Evolutionary conservation across 345 rosid genomes (phyloP), one percentile per base, ranked within the genome.

Genomic region (Cardiospermum halicacabum): DNA sequence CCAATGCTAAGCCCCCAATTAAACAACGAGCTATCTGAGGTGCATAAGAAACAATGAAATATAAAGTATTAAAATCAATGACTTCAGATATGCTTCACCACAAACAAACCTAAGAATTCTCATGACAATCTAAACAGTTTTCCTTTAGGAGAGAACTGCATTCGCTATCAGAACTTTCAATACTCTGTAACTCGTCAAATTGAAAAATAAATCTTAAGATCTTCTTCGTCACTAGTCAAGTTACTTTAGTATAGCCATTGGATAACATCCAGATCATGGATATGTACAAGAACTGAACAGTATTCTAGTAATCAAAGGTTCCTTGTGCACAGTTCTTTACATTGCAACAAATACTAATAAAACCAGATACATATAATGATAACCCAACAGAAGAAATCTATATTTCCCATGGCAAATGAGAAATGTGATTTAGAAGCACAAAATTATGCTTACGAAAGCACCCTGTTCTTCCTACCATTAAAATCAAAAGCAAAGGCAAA

Each of bases 1-100:
- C 91, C 93, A 8, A 84, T 69, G 53, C 96, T 85, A 67, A 92
- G 78, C 18, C 88, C 89, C 66, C 86, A 78, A 26, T 74, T 76
- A 80, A 86, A 81, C 28, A 74, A 66, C 47, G 88, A 75, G 69
- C 74, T 64, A 67, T 82, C 98, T 92, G 72, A 56, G 24, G 53
- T 61, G 64, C 30, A 56, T 58, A 39, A 51, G 13, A 58, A 11
- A 53, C 31, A 15, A 10, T 62, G 59, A 57, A 31, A 28, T n/a
- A n/a, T 32, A 25, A 47, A 39, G 43, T 34, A n/a, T 40, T 31
- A 70, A 34, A 43, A 43, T 25, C 18, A 42, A 21, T 25, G 24
- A 45, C 36, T 30, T 62, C 34, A 39, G 36, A 22, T 12, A 3
- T 25, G 34, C 10, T 12, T 18, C 42, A 56, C 12, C 13, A 42